Evolutionary conservation across 306 rosid species (phyloP).

Genomic region (Lotus japonicus): DNA sequence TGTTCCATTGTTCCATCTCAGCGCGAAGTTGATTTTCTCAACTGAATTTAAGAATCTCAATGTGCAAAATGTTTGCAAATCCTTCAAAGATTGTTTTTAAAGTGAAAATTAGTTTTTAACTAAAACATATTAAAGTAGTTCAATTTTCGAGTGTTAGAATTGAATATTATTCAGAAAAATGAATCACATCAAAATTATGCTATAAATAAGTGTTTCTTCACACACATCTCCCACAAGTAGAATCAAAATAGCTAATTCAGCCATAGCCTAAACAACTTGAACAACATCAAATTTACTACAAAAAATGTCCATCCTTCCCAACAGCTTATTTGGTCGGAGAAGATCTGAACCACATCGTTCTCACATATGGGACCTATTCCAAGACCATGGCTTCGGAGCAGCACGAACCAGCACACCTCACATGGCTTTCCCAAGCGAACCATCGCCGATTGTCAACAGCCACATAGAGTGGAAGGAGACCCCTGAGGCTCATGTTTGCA

Average conservation of each 20-base stretch:
- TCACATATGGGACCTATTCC: slow-evolving; percentile 10
- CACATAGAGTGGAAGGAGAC: slow-evolving; percentile 38
- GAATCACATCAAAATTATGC: too few relatives aligned
- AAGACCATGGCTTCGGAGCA: neutral
- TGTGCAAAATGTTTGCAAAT: too few relatives aligned
- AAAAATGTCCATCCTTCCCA: neutral
- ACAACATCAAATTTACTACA: neutral
- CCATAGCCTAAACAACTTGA: neutral
- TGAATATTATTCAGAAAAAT: too few relatives aligned
- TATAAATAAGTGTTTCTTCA: slow-evolving; percentile 7
- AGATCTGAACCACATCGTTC: slow-evolving; percentile 1
- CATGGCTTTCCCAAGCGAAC: slow-evolving; percentile 6
- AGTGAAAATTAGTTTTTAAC: too few relatives aligned
- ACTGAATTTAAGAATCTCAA: too few relatives aligned
- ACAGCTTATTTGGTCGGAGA: neutral
- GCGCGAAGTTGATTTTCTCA: slow-evolving; percentile 26
- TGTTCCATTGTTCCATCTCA: neutral
- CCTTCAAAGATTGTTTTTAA: too few relatives aligned
- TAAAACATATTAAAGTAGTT: too few relatives aligned
- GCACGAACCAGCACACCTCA: neutral
- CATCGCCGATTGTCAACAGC: slow-evolving; percentile 9
- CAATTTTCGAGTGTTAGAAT: too few relatives aligned
- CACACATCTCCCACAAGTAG: neutral
- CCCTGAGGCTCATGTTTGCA: slow-evolving; percentile 30
- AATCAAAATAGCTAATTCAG: too few relatives aligned